Conservation (phyloP, 2,329 filamentous ascomycete genomes). For the Colletotrichum navitas region DNA sequence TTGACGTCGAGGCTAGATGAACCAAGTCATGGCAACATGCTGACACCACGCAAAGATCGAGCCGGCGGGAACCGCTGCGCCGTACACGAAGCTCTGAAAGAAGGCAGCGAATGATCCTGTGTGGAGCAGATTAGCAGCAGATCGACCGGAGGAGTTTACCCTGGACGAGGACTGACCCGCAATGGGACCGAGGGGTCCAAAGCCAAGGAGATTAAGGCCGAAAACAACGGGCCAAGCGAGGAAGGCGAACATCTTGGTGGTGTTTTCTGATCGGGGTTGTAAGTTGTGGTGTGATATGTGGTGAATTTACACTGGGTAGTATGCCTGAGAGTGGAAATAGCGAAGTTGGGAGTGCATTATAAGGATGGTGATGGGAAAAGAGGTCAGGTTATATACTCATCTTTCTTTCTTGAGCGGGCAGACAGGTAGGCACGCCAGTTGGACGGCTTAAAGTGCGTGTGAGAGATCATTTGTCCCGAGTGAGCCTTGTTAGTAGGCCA, state of each 20-base stretch:
- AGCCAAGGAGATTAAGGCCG: background rate
- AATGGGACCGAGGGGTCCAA: background rate
- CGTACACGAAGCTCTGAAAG: background rate
- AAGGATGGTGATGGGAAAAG: background rate
- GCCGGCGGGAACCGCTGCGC: background rate
- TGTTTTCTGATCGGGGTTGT: background rate
- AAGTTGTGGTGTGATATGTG: background rate
- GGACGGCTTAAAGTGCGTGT: accelerated
- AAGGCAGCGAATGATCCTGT: background rate
- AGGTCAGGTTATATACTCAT: background rate
- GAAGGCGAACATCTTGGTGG: background rate
- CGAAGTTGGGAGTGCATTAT: background rate
- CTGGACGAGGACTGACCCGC: background rate
- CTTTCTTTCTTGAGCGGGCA: background rate
- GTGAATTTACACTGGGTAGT: background rate
- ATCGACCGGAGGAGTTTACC: no score
- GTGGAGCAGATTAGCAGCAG: background rate
- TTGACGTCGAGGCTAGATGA: background rate
- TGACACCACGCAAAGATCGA: no score
- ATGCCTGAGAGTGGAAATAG: background rate
- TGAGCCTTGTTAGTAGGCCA: background rate
- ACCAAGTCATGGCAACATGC: background rate
- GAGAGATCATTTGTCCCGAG: background rate
- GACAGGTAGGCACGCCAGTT: background rate
- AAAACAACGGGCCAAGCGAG: no score